Evolutionary conservation across 768 basidiomycete genomes (phyloP).

Genomic region (Kwoniella mangroviensis): DNA sequence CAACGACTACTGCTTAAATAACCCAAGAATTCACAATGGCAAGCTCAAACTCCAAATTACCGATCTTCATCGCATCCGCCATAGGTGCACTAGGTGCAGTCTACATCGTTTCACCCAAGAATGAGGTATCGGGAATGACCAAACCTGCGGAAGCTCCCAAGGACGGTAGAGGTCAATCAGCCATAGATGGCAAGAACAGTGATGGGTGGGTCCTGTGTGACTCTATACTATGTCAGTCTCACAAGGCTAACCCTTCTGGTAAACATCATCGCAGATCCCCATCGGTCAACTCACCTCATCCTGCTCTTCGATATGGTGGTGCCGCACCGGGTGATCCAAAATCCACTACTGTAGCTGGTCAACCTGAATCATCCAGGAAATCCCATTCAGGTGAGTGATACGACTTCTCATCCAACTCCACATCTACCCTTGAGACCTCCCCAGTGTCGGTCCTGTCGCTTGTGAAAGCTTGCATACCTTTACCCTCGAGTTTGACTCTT

Average conservation of each 20-base stretch:
- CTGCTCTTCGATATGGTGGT: slow-evolving; percentile 47
- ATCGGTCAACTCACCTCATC: slow-evolving; percentile 32
- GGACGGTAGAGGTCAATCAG: slow-evolving; percentile 42
- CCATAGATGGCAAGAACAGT: slow-evolving; percentile 40
- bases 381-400: slow-evolving; percentile 41
- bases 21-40: slow-evolving; percentile 12
- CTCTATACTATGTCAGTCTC: too few relatives aligned
- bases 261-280: slow-evolving; percentile 11
- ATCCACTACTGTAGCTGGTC: slow-evolving; percentile 49
- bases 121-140: slow-evolving; percentile 45
- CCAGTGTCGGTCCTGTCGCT: too few relatives aligned
- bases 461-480: too few relatives aligned
- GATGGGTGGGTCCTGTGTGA: too few relatives aligned
- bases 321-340: slow-evolving; percentile 33
- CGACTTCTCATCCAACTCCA: too few relatives aligned
- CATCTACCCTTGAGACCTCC: too few relatives aligned
- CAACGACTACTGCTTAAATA: neutral
- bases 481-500: too few relatives aligned
- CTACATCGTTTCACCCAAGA: slow-evolving; percentile 51
- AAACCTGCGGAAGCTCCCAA: slow-evolving; percentile 22
- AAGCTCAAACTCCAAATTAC: slow-evolving; percentile 20
- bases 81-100: slow-evolving; percentile 45
- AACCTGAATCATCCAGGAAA: slow-evolving; percentile 30
- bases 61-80: slow-evolving; percentile 24
- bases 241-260: too few relatives aligned